These are phyloP conservation scores for Scedosporium aurantiacum DNA, from an alignment of 2,329 filamentous ascomycete genomes.

Conservation along the genomic window DNA sequence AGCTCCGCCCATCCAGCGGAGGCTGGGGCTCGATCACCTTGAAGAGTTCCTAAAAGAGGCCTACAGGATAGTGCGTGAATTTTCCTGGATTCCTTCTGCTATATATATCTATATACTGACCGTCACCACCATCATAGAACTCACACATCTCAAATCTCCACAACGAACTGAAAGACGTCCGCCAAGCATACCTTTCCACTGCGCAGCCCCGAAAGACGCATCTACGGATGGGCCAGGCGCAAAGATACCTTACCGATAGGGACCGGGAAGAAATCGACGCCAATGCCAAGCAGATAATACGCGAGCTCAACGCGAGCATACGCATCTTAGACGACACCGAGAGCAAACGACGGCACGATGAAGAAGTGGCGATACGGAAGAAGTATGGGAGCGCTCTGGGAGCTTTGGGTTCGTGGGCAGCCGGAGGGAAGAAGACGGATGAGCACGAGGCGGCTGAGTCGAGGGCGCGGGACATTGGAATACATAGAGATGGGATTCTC, in stretches of 20 bases:
- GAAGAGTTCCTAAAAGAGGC: conserved; percentile 91
- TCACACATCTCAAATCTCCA: conserved; percentile 73
- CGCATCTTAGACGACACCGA: conserved; percentile 71
- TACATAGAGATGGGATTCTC: conserved; percentile 71
- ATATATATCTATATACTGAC: neutral
- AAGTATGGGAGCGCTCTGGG: conserved; percentile 58
- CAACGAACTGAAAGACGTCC: conserved; percentile 68
- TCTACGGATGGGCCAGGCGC: conserved; percentile 31
- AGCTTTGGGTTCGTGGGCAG: conserved; percentile 51
- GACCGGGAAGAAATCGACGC: conserved; percentile 82
- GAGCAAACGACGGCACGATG: conserved; percentile 66
- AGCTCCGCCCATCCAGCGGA: conserved; percentile 33
- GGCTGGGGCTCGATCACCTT: conserved; percentile 41
- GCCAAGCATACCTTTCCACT: conserved; percentile 83
- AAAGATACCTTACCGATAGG: conserved; percentile 37
- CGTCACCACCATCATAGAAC: conserved; percentile 44
- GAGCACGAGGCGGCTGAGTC: conserved; percentile 68
- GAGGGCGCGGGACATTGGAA: conserved; percentile 51
- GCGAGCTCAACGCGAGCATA: conserved; percentile 75
- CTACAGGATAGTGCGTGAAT: conserved; percentile 67
- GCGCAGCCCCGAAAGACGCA: conserved; percentile 51
- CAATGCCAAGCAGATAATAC: conserved; percentile 73
- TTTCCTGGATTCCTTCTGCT: neutral
- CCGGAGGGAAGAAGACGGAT: conserved; percentile 41
- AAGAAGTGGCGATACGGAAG: conserved; percentile 57